Evolutionary conservation across 768 basidiomycete genomes (phyloP).

Genomic region (Xerocomellus amylosporus): DNA sequence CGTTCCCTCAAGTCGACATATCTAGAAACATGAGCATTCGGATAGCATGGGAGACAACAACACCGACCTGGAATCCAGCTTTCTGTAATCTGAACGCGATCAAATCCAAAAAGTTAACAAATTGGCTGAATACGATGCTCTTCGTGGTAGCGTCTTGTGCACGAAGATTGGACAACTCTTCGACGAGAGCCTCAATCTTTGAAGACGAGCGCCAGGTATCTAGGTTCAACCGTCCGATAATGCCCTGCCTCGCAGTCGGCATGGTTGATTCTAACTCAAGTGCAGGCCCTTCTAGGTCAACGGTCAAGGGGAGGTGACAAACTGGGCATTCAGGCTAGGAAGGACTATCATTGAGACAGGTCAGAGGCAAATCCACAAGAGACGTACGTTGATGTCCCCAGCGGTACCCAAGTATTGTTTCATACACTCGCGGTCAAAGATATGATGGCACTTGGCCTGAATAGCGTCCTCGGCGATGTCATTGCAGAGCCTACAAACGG

Average conservation of each 20-base stretch:
- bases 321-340: slow-evolving; percentile 87
- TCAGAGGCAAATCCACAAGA: background rate
- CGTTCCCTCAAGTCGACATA: slow-evolving; percentile 92
- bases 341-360: background rate
- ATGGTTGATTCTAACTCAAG: slow-evolving; percentile 71
- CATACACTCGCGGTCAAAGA: slow-evolving; percentile 96
- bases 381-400: slow-evolving; percentile 58
- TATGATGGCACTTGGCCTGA: slow-evolving; percentile 86
- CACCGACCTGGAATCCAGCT: slow-evolving; percentile 81
- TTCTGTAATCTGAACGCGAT: slow-evolving; percentile 90
- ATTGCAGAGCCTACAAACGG: slow-evolving; percentile 92
- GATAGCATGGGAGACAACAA: background rate
- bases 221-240: slow-evolving; percentile 85
- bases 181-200: slow-evolving; percentile 94
- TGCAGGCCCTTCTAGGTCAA: slow-evolving; percentile 93
- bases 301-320: slow-evolving; percentile 91
- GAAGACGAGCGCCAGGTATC: slow-evolving; percentile 93
- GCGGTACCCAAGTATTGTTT: slow-evolving; percentile 83
- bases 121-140: slow-evolving; percentile 95
- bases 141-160: slow-evolving; percentile 88
- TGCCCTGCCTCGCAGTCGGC: slow-evolving; percentile 70
- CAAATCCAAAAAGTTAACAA: slow-evolving; percentile 89
- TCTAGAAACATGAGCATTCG: slow-evolving; percentile 39
- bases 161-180: slow-evolving; percentile 86
- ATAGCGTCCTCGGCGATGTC: slow-evolving; percentile 98